phyloP scores from a whole-genome alignment of 1,139 yeast species.

The Yamadazyma dushanensis region DNA sequence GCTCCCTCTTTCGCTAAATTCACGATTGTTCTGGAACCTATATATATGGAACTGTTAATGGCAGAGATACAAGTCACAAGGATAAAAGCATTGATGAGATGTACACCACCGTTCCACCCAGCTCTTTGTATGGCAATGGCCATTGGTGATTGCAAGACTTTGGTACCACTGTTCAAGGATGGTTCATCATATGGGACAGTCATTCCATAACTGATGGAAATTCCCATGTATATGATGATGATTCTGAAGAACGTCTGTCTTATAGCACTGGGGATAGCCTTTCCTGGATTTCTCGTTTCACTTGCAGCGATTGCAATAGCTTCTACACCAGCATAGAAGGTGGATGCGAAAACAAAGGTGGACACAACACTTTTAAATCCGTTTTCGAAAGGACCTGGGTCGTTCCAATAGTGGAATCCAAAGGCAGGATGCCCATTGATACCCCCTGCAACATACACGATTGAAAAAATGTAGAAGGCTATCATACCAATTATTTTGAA shows the following conservation, averaged over 20 bases:
- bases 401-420: slow-evolving; percentile 52
- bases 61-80: slow-evolving; percentile 54
- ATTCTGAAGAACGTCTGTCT: slow-evolving; percentile 59
- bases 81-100: slow-evolving; percentile 52
- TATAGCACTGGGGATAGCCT: slow-evolving; percentile 58
- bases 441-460: slow-evolving; percentile 69
- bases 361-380: slow-evolving; percentile 70
- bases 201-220: slow-evolving; percentile 52
- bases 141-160: slow-evolving; percentile 44
- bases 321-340: slow-evolving; percentile 59
- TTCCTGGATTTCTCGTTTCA: slow-evolving; percentile 55
- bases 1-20: slow-evolving; percentile 51
- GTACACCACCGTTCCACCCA: slow-evolving; percentile 51
- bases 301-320: slow-evolving; percentile 58
- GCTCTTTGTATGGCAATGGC: slow-evolving; percentile 44
- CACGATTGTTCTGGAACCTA: slow-evolving; percentile 53
- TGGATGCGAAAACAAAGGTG: slow-evolving; percentile 70
- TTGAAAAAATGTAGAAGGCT: slow-evolving; percentile 59
- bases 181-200: slow-evolving; percentile 56
- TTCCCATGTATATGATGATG: slow-evolving; percentile 53
- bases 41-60: slow-evolving; percentile 52
- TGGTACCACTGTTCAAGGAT: slow-evolving; percentile 22
- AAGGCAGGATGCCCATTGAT: slow-evolving; percentile 52
- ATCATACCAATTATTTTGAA: slow-evolving; percentile 54
- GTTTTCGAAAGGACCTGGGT: slow-evolving; percentile 49